Evolutionary conservation across 2,329 filamentous ascomycete genomes (phyloP).

Genomic region (Calonectria montana): DNA sequence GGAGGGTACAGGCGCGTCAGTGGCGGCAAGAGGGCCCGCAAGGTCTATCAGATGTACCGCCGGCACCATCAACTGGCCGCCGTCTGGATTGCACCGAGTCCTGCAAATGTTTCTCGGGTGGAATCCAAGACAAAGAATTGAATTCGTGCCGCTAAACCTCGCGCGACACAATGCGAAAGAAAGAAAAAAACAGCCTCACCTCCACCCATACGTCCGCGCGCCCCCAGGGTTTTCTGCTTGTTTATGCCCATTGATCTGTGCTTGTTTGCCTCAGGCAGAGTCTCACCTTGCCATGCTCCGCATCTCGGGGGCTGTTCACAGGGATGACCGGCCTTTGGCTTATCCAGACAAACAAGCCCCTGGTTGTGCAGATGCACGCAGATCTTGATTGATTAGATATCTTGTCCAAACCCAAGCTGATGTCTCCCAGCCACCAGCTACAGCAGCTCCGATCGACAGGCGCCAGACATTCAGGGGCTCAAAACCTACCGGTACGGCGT

Average conservation of each 20-base stretch:
- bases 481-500: too few relatives aligned
- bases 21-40: neutral
- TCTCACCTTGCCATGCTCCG: neutral
- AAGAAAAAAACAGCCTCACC: neutral
- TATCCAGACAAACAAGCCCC: slow-evolving; percentile 27
- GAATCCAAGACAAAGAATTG: slow-evolving; percentile 8
- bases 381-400: slow-evolving; percentile 47
- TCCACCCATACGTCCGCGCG: neutral
- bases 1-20: neutral
- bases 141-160: neutral
- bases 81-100: neutral
- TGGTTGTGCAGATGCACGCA: slow-evolving; percentile 36
- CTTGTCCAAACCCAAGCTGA: neutral
- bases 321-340: neutral
- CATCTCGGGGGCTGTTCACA: neutral
- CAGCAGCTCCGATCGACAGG: too few relatives aligned
- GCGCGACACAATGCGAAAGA: neutral
- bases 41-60: slow-evolving; percentile 1
- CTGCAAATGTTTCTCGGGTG: neutral
- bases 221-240: neutral
- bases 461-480: neutral
- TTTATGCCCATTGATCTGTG: slow-evolving; percentile 7
- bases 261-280: slow-evolving; percentile 19
- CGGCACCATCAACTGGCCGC: neutral
- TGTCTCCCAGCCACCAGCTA: neutral